Evolutionary conservation across 768 basidiomycete species (phyloP), one percentile per base, ranked within the genome.

Genomic region (Saitozyma podzolica): DNA sequence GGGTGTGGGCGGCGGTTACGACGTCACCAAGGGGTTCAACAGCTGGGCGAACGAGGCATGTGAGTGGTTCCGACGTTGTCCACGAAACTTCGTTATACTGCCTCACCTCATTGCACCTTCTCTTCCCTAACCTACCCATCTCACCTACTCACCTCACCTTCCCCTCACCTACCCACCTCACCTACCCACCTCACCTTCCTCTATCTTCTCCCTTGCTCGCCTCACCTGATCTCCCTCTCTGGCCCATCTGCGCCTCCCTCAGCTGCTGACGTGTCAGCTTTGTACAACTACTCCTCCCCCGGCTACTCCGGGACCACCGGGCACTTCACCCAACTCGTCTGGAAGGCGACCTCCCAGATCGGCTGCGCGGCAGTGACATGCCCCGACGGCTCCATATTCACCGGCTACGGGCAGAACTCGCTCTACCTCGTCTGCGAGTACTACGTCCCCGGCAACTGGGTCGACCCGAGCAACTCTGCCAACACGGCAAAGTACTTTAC

Each of bases 331-430:
- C 73, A 74, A 41, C 54, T 68, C 42, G 70, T 76, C 10, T 75
- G 77, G 77, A 66, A 72, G 57, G 56, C 54, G 9, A 76, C 73
- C 8, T 69, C 57, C 16, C 37, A 71, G 50, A n/a, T 77, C 48
- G 75, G 77, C 1, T 78, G 77, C 54, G 75, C 73, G 0, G n/a
- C 66, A 19, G 49, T 59, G 6, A 40, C 47, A 9, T 78, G 77
- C 54, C 45, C 69, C 3, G 59, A 64, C 8, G 66, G 66, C n/a
- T 68, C 64, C 8, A 59, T 76, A 48, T 71, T 67, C 57, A n/a
- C 13, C 16, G 19, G 47, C 6, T 50, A n/a, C 40, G 49, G 49
- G 8, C 59, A 40, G 40, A 59, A 50, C 49, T 52, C 62, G n/a
- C 10, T 37, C 19, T 70, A 60, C 59, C n/a, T 70, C 16, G 59